Percentiles rank a stretch among this genome's conserved stretches.
phyloP scores from a whole-genome alignment of 1,284 basidiomycete genomes.

The Wallemia ichthyophaga region DNA sequence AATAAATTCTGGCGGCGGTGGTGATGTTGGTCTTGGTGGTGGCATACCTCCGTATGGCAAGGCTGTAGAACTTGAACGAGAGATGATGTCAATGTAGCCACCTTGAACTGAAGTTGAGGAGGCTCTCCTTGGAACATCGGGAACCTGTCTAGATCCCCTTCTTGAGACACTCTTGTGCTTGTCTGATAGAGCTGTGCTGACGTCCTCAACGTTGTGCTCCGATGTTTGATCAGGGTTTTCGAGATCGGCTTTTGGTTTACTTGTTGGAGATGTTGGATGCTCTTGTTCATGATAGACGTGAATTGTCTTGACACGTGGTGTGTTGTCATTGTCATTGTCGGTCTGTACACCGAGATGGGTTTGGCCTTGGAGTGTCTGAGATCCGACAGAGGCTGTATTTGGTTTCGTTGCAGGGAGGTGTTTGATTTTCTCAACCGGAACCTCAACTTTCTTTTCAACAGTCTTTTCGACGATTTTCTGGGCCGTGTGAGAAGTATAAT shows the following conservation, averaged over 20 bases:
- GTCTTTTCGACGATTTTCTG: constrained; percentile 9
- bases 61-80: background rate
- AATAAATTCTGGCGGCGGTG: constrained; percentile 59
- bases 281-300: constrained; percentile 1
- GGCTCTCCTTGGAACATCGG: constrained; percentile 16
- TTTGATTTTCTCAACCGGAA: constrained; percentile 10
- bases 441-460: constrained; percentile 10
- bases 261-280: background rate
- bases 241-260: background rate
- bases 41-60: constrained; percentile 19
- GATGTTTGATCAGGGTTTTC: background rate
- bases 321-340: background rate
- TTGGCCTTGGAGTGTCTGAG: background rate
- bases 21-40: constrained; percentile 56
- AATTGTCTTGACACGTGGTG: background rate
- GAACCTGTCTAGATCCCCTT: background rate
- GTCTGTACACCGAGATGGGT: background rate
- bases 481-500: background rate
- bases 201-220: background rate
- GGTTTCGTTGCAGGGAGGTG: background rate
- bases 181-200: background rate
- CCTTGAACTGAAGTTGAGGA: constrained; percentile 17
- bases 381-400: background rate
- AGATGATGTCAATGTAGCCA: constrained; percentile 2
- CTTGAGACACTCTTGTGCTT: background rate